Conservation (phyloP, 2,329 filamentous ascomycete species). For the Sporothrix schenckii region DNA sequence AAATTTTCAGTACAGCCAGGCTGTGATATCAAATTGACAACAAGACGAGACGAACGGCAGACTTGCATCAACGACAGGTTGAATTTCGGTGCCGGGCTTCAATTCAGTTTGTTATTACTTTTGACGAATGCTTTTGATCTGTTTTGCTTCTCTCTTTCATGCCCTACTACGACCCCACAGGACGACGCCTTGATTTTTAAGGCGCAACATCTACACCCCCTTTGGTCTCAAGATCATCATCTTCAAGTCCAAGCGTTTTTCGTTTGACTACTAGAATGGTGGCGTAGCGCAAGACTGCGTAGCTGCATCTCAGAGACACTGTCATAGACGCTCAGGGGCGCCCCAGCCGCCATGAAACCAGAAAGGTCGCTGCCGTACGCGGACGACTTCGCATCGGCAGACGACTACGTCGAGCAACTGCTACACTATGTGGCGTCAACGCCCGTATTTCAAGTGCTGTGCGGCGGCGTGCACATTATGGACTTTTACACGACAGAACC, state of each 20-base stretch:
- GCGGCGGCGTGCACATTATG: constrained; percentile 93
- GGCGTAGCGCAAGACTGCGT: not conserved
- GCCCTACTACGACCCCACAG: not conserved
- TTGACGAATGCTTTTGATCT: not conserved
- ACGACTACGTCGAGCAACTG: constrained; percentile 78
- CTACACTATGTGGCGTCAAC: constrained; percentile 75
- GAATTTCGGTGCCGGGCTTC: too few species aligned
- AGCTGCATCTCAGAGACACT: not conserved
- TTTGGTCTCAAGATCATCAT: not conserved
- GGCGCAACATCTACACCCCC: not conserved
- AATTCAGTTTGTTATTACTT: not conserved
- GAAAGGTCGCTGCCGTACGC: constrained; percentile 65
- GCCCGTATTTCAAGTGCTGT: constrained; percentile 81
- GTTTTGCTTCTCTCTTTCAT: not conserved
- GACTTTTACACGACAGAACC: constrained; percentile 91
- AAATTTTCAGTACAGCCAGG: constrained; percentile 23
- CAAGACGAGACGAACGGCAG: not conserved
- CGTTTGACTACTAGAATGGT: not conserved
- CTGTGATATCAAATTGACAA: constrained; percentile 12
- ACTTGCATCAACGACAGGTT: not conserved
- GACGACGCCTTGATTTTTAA: too few species aligned
- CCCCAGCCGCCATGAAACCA: constrained; percentile 29
- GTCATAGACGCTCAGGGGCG: too few species aligned
- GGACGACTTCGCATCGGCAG: constrained; percentile 68
- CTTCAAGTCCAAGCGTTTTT: not conserved